phyloP scores from a whole-genome alignment of 495 filamentous ascomycete genomes.

The Aspergillus saccharolyticus region DNA sequence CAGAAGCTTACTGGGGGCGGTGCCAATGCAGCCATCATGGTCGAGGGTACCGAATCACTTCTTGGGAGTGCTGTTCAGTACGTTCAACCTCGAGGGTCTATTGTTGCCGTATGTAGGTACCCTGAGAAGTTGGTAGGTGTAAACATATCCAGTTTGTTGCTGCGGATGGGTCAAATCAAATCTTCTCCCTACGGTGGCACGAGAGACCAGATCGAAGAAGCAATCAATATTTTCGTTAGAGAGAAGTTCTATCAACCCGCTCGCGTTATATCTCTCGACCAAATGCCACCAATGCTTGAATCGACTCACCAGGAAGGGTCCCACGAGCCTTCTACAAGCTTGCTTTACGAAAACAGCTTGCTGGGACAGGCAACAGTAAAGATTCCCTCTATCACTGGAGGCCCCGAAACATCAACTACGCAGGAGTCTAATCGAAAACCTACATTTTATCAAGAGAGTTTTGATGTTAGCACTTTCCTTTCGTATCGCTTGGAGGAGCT shows the following conservation, averaged over 20 bases:
- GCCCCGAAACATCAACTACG: too few species aligned
- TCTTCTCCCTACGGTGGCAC: background rate
- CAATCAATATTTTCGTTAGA: background rate
- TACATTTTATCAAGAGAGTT: conserved; percentile 1
- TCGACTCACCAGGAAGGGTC: background rate
- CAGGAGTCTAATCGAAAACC: background rate
- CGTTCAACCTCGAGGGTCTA: conserved; percentile 6
- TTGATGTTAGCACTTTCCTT: conserved; percentile 3
- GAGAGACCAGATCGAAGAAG: conserved; percentile 1
- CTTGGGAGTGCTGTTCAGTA: conserved; percentile 66
- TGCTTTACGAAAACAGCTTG: background rate
- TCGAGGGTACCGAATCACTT: conserved; percentile 70
- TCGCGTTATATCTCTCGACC: background rate
- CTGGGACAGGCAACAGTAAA: background rate
- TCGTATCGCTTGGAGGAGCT: conserved; percentile 11
- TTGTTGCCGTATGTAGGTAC: conserved; percentile 8
- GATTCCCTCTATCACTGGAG: background rate
- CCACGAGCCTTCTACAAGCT: background rate
- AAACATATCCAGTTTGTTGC: background rate
- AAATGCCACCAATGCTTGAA: background rate
- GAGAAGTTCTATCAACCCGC: background rate
- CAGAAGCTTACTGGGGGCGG: conserved; percentile 62
- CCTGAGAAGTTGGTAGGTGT: background rate
- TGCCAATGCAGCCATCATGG: conserved; percentile 70
- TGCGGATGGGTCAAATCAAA: background rate